These are phyloP conservation scores for Cubamyces sp. DNA, from an alignment of 768 basidiomycete genomes.

Conservation along the genomic window DNA sequence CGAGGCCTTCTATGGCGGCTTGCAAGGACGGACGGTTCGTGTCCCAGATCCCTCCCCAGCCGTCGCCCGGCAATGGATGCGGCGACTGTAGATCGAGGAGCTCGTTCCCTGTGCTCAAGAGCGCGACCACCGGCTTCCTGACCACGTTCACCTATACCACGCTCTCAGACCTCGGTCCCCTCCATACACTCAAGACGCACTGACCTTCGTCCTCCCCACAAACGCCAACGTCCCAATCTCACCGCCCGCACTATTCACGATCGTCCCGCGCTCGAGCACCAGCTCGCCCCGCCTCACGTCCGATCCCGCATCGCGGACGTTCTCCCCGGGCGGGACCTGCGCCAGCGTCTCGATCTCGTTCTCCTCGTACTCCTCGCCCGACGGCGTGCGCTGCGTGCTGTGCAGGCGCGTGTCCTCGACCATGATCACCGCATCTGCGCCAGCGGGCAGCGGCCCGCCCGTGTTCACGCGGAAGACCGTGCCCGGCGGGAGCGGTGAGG, in stretches of 20 bases:
- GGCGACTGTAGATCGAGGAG: slow-evolving; percentile 61
- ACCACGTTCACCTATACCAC: slow-evolving; percentile 63
- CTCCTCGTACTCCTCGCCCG: slow-evolving; percentile 62
- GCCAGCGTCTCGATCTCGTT: slow-evolving; percentile 68
- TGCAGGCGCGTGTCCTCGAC: slow-evolving; percentile 87
- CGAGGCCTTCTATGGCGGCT: slow-evolving; percentile 70
- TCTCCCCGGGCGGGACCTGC: slow-evolving; percentile 66
- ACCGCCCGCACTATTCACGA: slow-evolving; percentile 69
- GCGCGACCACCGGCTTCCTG: slow-evolving; percentile 74
- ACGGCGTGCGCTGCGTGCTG: slow-evolving; percentile 47
- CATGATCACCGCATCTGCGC: slow-evolving; percentile 85
- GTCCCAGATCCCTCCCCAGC: slow-evolving; percentile 81
- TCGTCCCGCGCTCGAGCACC: slow-evolving; percentile 63
- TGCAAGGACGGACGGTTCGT: slow-evolving; percentile 84
- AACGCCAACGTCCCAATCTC: slow-evolving; percentile 85
- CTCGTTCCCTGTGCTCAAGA: slow-evolving; percentile 89
- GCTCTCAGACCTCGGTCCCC: not conserved
- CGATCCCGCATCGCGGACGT: slow-evolving; percentile 72
- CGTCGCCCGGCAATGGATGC: slow-evolving; percentile 36
- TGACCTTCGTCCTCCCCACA: slow-evolving; percentile 72
- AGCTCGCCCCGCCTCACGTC: slow-evolving; percentile 72
- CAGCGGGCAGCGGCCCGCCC: slow-evolving; percentile 77
- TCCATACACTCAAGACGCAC: not conserved
- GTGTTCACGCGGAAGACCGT: slow-evolving; percentile 81
- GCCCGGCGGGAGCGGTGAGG: slow-evolving; percentile 49